A percentile compares a stretch with the other conserved stretches of the same genome.
Evolutionary conservation across 2,329 filamentous ascomycete species (phyloP).

Genomic region (Colletotrichum sp.): DNA sequence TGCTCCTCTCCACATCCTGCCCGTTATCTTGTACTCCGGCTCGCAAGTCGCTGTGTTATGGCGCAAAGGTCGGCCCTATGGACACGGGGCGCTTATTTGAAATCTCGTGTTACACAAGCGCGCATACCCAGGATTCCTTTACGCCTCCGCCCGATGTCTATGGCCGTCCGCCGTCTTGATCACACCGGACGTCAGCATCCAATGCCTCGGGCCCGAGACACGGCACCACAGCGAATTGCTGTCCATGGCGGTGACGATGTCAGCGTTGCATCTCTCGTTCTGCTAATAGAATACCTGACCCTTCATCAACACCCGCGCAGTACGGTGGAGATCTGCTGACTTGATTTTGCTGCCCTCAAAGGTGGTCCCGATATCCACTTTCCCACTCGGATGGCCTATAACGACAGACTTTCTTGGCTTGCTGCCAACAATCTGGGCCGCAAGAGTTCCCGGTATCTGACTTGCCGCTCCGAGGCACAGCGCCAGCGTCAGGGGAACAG

Average conservation of each 20-base stretch:
- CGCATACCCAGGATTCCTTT: neutral
- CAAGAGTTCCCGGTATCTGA: slow-evolving; percentile 45
- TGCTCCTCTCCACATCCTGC: neutral
- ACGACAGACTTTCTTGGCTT: slow-evolving; percentile 33
- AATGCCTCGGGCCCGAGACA: neutral
- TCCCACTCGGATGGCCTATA: slow-evolving; percentile 53
- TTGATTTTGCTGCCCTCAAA: slow-evolving; percentile 43
- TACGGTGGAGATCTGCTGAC: slow-evolving; percentile 51
- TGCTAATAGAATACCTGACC: slow-evolving; percentile 49
- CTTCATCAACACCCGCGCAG: slow-evolving; percentile 55
- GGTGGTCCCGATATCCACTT: slow-evolving; percentile 49
- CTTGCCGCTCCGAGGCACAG: slow-evolving; percentile 44
- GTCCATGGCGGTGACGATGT: neutral
- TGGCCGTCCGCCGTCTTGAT: neutral
- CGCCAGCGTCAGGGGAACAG: slow-evolving; percentile 44
- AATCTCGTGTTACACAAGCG: neutral
- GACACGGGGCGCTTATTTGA: neutral
- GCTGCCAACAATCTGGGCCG: slow-evolving; percentile 33
- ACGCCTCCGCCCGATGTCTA: neutral
- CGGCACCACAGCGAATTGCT: neutral
- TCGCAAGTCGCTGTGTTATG: neutral
- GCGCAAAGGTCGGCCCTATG: neutral
- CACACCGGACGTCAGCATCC: neutral
- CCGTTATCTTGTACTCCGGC: neutral
- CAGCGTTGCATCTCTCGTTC: neutral